Base-by-base conservation (phyloP, 805 yeast species). In the Nakazawaea holstii region DNA sequence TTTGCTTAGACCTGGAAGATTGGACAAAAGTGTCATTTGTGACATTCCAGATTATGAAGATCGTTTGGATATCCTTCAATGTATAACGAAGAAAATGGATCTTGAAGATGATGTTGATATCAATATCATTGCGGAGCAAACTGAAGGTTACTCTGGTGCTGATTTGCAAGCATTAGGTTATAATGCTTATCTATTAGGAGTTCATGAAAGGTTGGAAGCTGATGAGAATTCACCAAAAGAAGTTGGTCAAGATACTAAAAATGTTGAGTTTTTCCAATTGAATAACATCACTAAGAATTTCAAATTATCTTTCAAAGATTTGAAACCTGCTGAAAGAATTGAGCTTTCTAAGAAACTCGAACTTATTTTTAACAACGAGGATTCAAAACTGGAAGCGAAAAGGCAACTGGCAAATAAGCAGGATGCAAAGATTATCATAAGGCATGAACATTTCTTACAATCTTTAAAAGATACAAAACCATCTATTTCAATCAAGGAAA, bases 101-200 rank as follows among this genome's bases (percentile, higher is more conserved):
- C 59, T 88, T 8, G 67, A 61, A 11, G 72, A 68, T 15, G 73
- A 65, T 24, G 82, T 82, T n/a, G 66, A 77, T 41, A 61, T 89
- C 39, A 64, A 65, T 1, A 68, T 61, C 6, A 65, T 89, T 42
- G 91, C 95, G 0, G 53, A 57, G 9, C 53, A 60, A 3, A 81
- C 96, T 0, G 79, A 74, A 0, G 96, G 97, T 0, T 91, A 77
- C 56, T 86, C 97, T 11, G 97, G 97, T 13, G 99, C 99, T 0
- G 99, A 92, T 66, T 68, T 92, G 60, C 98, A 91, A 65, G 97
- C 97, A 0, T 64, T 92, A 42, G 83, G 90, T 36, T 92, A 90
- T 64, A 94, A 89, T 64, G 96, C 97, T 0, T 89, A 91, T 62
- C 71, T 92, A 60, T 84, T 82, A 55, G 95, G 96, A 11, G 90